Evolutionary conservation across 768 basidiomycete genomes (phyloP), one percentile per base, ranked within the genome.

Genomic region (Panaeolus papilionaceus): DNA sequence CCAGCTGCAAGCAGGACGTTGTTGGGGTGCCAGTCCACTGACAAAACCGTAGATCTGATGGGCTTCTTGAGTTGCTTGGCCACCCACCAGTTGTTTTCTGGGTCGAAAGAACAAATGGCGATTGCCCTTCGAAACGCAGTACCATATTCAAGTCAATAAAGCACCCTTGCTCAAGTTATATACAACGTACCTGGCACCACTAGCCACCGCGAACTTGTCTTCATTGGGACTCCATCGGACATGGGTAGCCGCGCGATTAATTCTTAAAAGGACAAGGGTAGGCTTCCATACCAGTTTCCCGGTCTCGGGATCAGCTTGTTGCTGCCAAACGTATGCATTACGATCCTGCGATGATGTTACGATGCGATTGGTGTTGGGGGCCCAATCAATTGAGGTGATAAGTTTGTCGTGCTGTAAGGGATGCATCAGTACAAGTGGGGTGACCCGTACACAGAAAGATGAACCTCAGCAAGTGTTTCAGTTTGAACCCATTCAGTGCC

Each of bases 21-120:
- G 85, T 99, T 99, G 33, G 98, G 96, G 76, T 99, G 98, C 98
- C 98, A 99, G 71, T 99, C 97, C 71, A 99, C 83, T 4, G 91
- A 89, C 47, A 99, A 84, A 14, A 99, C 96, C 0, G 98, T 99
- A 4, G 95, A 95, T 70, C 95, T 82, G 74, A 99, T 92, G 28
- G 98, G 98, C 80, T 99, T 99, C 90, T 99, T 99, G 77, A 99
- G 83, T 68, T 92, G 92, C 76, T 94, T 95, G 18, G 96, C 91
- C 3, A 98, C 94, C 98, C 98, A 99, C 98, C 98, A 99, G 78
- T 99, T 93, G 80, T 93, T 96, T 82, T 99, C 98, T 10, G 92
- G 85, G 76, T 99, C 98, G 75, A 98, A 99, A 18, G 94, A 96
- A 77, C 98, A 99, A 62, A 99, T 88, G 11, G 96, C 94, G 73